Evolutionary conservation across 805 yeast genomes (phyloP).

Genomic region (Candida sphagnicola): DNA sequence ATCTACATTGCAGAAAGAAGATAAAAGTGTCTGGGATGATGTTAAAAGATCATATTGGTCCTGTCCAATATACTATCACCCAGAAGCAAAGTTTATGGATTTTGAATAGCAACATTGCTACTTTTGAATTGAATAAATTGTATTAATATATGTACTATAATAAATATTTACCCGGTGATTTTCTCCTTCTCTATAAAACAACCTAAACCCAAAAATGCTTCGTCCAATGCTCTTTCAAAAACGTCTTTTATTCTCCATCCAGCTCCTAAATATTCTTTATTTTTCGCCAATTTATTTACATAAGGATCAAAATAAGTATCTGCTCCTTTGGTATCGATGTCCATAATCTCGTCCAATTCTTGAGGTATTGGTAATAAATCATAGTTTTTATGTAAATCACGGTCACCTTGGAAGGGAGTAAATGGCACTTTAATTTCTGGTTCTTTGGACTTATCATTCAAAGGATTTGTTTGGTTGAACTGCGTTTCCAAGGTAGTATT

Average conservation of each 20-base stretch:
- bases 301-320: slow-evolving; percentile 35
- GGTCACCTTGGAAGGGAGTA: slow-evolving; percentile 92
- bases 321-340: slow-evolving; percentile 15
- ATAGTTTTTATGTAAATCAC: slow-evolving; percentile 54
- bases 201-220: slow-evolving; percentile 87
- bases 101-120: slow-evolving; percentile 5
- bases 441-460: slow-evolving; percentile 20
- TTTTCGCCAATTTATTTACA: slow-evolving; percentile 48
- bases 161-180: slow-evolving; percentile 1
- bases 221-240: slow-evolving; percentile 73
- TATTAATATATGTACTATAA: neutral
- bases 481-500: slow-evolving; percentile 51
- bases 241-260: slow-evolving; percentile 76
- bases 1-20: slow-evolving; percentile 24
- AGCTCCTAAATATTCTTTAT: slow-evolving; percentile 72
- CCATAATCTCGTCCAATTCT: slow-evolving; percentile 19
- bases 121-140: neutral
- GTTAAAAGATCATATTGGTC: slow-evolving; percentile 65
- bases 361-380: slow-evolving; percentile 30
- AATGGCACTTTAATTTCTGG: slow-evolving; percentile 52
- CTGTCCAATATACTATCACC: slow-evolving; percentile 66
- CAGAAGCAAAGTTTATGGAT: slow-evolving; percentile 49
- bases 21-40: slow-evolving; percentile 54
- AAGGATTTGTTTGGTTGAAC: slow-evolving; percentile 26
- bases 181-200: slow-evolving; percentile 61